Base-by-base conservation (phyloP, 2,329 filamentous ascomycete genomes). In the Ustulina deusta region DNA sequence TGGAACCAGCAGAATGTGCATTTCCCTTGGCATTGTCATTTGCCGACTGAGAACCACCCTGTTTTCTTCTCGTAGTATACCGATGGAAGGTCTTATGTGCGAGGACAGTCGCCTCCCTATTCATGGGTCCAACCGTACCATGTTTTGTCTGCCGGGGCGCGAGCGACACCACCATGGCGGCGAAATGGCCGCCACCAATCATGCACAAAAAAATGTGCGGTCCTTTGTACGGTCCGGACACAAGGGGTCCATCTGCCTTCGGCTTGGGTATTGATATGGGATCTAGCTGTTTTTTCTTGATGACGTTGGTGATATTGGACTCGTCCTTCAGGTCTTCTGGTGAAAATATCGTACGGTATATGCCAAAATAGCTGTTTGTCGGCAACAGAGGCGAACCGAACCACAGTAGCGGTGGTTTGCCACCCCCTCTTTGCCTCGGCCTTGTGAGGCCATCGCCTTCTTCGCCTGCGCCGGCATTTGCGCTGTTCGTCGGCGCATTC, bases 51-150 rank as follows among this genome's bases (percentile, higher is more conserved):
- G 94, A 91, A 48, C 97, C 96, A 84, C 96, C 96, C 79, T 99
- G 96, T 79, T 99, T 99, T 72, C 96, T 88, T 71, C 96, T 87
- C 6, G 96, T 99, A 0, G 97, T 99, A 78, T 99, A 99, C 65
- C 96, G 88, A 79, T 99, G 97, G 79, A 98, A 99, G 0, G 95
- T 97, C 83, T 99, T 99, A 81, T 98, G 95, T 0, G 94, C 95
- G 51, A 97, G 86, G 0, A 98, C 93, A 0, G 91, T 91, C 6
- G 95, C 93, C 75, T 97, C 92, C 61, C 93, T 87, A 72, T 97
- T 94, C 77, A 97, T 87, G 1, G 91, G 85, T 0, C 92, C 91
- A 17, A 86, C 82, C 13, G 87, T 83, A 2, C 85, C 84, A 60
- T 89, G 88, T 77, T 93, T 95, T 42, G 89, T 87, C 61, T 91